These are phyloP conservation scores for Hydnum rufescens DNA, from an alignment of 768 basidiomycete genomes.

Conservation along the genomic window DNA sequence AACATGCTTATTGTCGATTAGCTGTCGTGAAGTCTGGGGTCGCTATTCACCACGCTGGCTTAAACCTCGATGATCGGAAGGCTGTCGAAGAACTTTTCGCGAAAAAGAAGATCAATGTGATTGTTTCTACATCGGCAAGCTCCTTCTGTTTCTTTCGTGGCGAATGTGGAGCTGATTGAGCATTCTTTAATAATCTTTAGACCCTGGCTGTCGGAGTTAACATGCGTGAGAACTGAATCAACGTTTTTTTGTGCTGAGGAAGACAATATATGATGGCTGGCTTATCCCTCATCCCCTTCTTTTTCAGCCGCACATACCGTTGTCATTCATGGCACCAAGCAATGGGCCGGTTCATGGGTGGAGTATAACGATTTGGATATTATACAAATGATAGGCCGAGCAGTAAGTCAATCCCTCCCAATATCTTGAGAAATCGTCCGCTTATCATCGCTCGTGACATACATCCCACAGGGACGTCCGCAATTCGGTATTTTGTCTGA, in stretches of 20 bases:
- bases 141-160: too few relatives aligned
- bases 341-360: slow-evolving; percentile 48
- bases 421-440: neutral
- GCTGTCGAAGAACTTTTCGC: slow-evolving; percentile 55
- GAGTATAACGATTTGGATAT: slow-evolving; percentile 90
- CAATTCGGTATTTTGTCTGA: slow-evolving; percentile 47
- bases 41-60: slow-evolving; percentile 83
- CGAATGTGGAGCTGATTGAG: neutral
- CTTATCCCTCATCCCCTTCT: neutral
- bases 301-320: slow-evolving; percentile 76
- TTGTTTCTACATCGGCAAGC: slow-evolving; percentile 71
- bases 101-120: slow-evolving; percentile 37
- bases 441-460: neutral
- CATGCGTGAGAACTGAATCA: slow-evolving; percentile 37
- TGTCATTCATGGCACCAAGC: slow-evolving; percentile 76
- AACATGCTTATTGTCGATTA: slow-evolving; percentile 13
- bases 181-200: slow-evolving; percentile 28
- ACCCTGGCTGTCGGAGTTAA: slow-evolving; percentile 95
- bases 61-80: slow-evolving; percentile 51
- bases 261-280: too few relatives aligned
- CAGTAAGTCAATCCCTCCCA: slow-evolving; percentile 29
- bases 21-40: slow-evolving; percentile 56
- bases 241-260: slow-evolving; percentile 1
- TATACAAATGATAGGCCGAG: slow-evolving; percentile 92
- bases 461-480: slow-evolving; percentile 47